Conservation (phyloP, 768 basidiomycete genomes). For the Dacryopinax spathularia region DNA sequence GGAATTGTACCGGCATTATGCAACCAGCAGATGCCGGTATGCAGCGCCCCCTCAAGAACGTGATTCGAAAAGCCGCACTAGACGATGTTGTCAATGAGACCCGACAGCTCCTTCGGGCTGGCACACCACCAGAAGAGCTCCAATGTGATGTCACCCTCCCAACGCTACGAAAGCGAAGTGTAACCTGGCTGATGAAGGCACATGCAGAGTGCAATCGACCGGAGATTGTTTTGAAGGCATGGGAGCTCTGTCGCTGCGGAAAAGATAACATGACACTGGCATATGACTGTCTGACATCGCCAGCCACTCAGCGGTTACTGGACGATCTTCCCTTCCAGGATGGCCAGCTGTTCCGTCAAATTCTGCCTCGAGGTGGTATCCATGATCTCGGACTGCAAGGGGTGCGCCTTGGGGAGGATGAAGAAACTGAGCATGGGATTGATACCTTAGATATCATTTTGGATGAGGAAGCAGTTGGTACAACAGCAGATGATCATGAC, state of each 20-base stretch:
- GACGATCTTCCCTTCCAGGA: neutral
- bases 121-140: neutral
- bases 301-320: neutral
- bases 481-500: too few relatives aligned
- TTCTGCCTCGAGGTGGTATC: neutral
- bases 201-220: neutral
- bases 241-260: neutral
- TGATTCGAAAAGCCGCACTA: conserved; percentile 8
- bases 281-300: neutral
- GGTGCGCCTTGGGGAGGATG: neutral
- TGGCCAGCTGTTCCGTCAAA: neutral
- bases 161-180: neutral
- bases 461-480: too few relatives aligned
- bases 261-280: neutral
- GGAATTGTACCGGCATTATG: conserved; percentile 22
- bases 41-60: conserved; percentile 21
- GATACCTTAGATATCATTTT: too few relatives aligned
- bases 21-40: conserved; percentile 22
- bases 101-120: neutral
- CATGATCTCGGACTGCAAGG: neutral
- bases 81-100: neutral
- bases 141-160: neutral
- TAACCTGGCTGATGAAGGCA: neutral
- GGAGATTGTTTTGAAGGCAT: neutral
- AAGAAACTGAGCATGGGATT: too few relatives aligned